Percentiles rank a stretch among this genome's conserved stretches.
Conservation (phyloP, 257 asterid genomes). For the Ligustrum vulgare region DNA sequence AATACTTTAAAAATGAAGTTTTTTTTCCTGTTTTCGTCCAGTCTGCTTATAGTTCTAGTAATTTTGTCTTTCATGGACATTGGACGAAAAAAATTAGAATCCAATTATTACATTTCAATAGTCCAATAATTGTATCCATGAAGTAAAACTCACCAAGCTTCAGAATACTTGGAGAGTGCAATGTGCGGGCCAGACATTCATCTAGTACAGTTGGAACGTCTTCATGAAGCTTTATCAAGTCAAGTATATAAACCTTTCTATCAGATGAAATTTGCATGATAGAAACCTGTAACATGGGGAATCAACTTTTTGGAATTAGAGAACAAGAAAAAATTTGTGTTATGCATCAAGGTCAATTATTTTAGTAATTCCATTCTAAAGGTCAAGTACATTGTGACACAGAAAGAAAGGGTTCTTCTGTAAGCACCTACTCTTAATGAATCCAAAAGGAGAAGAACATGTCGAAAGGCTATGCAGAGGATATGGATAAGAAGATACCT, state of each 20-base stretch:
- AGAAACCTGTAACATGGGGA: slow-evolving; percentile 65
- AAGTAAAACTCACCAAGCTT: slow-evolving; percentile 75
- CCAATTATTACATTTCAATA: neutral
- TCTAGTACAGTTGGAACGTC: slow-evolving; percentile 67
- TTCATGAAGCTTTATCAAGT: slow-evolving; percentile 73
- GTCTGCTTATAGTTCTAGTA: slow-evolving; percentile 9
- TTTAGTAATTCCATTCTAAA: no score
- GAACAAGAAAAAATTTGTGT: no score
- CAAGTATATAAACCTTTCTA: slow-evolving; percentile 75
- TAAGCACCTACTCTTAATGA: neutral
- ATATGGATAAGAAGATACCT: slow-evolving; percentile 47
- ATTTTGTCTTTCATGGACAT: neutral
- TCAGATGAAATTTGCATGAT: slow-evolving; percentile 95
- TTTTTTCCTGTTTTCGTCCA: neutral
- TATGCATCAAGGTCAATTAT: neutral
- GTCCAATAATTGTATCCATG: slow-evolving; percentile 4
- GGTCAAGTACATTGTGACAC: neutral
- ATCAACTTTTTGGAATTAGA: neutral
- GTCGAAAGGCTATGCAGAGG: slow-evolving; percentile 5
- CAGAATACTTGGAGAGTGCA: slow-evolving; percentile 76
- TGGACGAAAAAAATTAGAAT: slow-evolving; percentile 2
- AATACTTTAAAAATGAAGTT: slow-evolving; percentile 3
- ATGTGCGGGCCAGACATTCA: slow-evolving; percentile 65
- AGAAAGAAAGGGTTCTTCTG: neutral
- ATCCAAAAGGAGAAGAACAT: slow-evolving; percentile 6